Evolutionary conservation across 2,329 filamentous ascomycete genomes (phyloP).

Genomic region (Talaromyces rugulosus): DNA sequence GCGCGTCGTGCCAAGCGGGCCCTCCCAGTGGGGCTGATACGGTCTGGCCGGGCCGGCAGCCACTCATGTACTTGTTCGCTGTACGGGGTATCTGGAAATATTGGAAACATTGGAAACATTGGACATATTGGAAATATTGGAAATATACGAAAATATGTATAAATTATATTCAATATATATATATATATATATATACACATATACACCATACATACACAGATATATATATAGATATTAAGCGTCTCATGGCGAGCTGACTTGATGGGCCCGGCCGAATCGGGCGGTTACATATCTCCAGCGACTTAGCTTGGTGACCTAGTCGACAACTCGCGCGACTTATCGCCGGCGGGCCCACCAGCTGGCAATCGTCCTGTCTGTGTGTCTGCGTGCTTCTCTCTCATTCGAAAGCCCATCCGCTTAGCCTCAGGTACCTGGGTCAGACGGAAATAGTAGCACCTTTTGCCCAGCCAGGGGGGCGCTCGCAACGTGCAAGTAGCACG

Average conservation of each 20-base stretch:
- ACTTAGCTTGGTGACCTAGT: not conserved
- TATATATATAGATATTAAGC: not conserved
- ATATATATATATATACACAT: not conserved
- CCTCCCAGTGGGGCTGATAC: not conserved
- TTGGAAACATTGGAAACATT: too few relatives aligned
- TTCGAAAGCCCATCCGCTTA: not conserved
- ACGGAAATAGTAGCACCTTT: not conserved
- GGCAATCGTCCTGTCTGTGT: not conserved
- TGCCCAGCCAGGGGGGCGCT: not conserved
- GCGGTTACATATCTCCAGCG: not conserved
- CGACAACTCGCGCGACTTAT: slow-evolving; percentile 5
- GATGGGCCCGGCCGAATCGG: not conserved
- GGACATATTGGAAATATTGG: too few relatives aligned
- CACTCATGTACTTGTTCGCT: not conserved
- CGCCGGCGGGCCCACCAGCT: slow-evolving; percentile 8
- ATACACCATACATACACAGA: not conserved
- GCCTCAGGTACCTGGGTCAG: slow-evolving; percentile 8
- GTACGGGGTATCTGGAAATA: too few relatives aligned
- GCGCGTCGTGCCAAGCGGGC: not conserved
- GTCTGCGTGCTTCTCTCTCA: not conserved
- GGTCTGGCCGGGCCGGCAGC: not conserved
- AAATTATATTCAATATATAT: not conserved
- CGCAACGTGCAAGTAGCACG: too few relatives aligned
- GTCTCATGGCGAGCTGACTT: not conserved
- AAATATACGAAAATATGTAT: not conserved